Evolutionary conservation across 768 basidiomycete species (phyloP).

Genomic region (Serendipita sp.): DNA sequence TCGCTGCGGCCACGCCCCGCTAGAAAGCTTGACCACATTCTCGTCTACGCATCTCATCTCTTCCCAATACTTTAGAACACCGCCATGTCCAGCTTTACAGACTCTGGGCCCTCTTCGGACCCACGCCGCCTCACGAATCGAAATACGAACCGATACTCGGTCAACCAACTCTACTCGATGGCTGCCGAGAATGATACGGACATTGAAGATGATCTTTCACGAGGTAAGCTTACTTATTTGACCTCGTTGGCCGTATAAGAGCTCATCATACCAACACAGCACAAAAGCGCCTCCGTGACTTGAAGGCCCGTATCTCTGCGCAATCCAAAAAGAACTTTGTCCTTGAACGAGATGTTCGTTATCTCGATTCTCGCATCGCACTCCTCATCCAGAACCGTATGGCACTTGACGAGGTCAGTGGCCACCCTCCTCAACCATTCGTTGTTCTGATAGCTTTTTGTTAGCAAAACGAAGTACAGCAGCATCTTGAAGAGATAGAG

Average conservation of each 20-base stretch:
- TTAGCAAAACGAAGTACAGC: constrained; percentile 87
- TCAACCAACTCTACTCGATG: constrained; percentile 92
- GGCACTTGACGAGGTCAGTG: constrained; percentile 74
- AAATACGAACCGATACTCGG: constrained; percentile 92
- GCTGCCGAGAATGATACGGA: constrained; percentile 98
- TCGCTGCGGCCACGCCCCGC: too few relatives aligned
- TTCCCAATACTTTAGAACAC: too few relatives aligned
- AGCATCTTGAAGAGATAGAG: constrained; percentile 90
- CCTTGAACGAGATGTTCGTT: constrained; percentile 93
- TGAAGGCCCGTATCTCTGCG: constrained; percentile 92
- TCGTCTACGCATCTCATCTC: too few relatives aligned
- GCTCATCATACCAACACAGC: constrained; percentile 31
- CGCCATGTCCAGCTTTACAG: constrained; percentile 10
- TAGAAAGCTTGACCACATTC: too few relatives aligned
- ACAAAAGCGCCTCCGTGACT: constrained; percentile 89
- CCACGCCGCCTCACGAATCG: constrained; percentile 54
- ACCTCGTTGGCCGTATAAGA: constrained; percentile 6
- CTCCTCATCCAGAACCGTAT: constrained; percentile 96
- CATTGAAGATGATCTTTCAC: constrained; percentile 89
- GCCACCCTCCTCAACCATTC: not conserved
- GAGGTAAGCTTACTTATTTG: constrained; percentile 40
- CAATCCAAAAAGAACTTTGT: constrained; percentile 99
- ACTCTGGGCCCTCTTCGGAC: constrained; percentile 9
- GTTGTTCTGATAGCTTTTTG: not conserved
- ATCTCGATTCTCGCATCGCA: constrained; percentile 93